Evolutionary conservation across 345 rosid genomes (phyloP).

Genomic region (Gossypium thurberi): DNA sequence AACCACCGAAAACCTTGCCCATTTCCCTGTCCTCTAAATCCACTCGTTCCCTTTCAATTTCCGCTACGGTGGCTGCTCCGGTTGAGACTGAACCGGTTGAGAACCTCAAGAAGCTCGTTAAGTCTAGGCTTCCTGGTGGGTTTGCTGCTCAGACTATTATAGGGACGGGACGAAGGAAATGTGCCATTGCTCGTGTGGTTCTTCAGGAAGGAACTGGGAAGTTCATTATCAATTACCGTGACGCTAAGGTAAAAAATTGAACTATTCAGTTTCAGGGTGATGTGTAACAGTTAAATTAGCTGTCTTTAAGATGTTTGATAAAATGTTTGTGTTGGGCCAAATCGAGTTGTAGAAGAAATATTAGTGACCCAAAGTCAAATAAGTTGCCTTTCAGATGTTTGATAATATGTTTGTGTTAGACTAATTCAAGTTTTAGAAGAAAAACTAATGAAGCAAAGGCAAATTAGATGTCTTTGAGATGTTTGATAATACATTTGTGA

Average conservation of each 20-base stretch:
- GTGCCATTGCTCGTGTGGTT: slow-evolving; percentile 87
- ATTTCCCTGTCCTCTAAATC: slow-evolving; percentile 25
- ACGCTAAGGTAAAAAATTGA: slow-evolving; percentile 51
- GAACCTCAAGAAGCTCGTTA: slow-evolving; percentile 66
- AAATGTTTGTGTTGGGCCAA: too few relatives aligned
- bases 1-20: slow-evolving; percentile 24
- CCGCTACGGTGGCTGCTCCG: slow-evolving; percentile 50
- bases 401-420: not conserved
- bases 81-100: slow-evolving; percentile 29
- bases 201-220: slow-evolving; percentile 91
- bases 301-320: too few relatives aligned
- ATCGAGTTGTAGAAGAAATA: not conserved
- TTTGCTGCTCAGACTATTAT: slow-evolving; percentile 79
- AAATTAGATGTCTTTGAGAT: not conserved
- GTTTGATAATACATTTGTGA: not conserved
- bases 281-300: not conserved
- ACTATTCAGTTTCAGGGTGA: not conserved
- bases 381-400: slow-evolving; percentile 1
- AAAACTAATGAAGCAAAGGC: not conserved
- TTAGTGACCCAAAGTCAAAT: not conserved
- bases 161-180: slow-evolving; percentile 90
- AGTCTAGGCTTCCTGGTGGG: slow-evolving; percentile 86
- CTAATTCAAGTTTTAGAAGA: not conserved
- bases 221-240: slow-evolving; percentile 79
- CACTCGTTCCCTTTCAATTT: slow-evolving; percentile 33